A percentile compares a stretch with the other conserved stretches of the same genome.
Evolutionary conservation across 2,329 filamentous ascomycete genomes (phyloP).

Genomic region (Ophiostoma perfectum): DNA sequence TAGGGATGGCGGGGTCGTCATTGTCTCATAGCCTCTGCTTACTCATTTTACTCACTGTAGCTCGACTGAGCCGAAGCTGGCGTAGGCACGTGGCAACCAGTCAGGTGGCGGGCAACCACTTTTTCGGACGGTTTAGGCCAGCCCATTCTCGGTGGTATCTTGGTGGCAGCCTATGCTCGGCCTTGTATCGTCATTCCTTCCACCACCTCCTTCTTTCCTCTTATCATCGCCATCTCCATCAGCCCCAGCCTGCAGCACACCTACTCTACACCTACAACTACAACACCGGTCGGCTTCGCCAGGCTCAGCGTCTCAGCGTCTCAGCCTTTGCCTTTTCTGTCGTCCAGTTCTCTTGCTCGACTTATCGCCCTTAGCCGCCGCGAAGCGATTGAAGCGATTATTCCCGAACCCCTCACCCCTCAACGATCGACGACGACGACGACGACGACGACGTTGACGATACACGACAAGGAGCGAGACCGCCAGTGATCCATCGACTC

Average conservation of each 20-base stretch:
- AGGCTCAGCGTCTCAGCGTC: background rate
- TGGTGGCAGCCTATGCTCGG: constrained; percentile 12
- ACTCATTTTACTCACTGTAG: background rate
- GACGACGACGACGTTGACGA: background rate
- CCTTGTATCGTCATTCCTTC: constrained; percentile 12
- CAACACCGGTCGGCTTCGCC: background rate
- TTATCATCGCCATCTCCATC: background rate
- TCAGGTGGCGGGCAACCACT: constrained; percentile 1
- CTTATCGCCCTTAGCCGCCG: background rate
- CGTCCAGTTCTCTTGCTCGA: background rate
- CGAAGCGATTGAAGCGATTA: background rate
- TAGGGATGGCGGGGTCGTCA: constrained; percentile 8
- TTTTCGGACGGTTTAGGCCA: background rate
- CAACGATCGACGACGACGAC: background rate
- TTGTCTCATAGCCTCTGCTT: background rate
- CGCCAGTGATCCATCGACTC: too few species aligned
- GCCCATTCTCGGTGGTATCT: too few species aligned
- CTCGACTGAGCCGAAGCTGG: background rate
- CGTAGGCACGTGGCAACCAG: constrained; percentile 10
- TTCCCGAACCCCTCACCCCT: constrained; percentile 7
- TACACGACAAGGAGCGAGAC: too few species aligned
- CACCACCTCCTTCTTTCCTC: background rate
- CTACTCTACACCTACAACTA: background rate
- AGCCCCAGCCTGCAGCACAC: background rate
- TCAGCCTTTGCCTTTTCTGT: background rate